Evolutionary conservation across 2,329 filamentous ascomycete genomes (phyloP).

Genomic region (Ophiocordyceps camponoti-rufipedis): DNA sequence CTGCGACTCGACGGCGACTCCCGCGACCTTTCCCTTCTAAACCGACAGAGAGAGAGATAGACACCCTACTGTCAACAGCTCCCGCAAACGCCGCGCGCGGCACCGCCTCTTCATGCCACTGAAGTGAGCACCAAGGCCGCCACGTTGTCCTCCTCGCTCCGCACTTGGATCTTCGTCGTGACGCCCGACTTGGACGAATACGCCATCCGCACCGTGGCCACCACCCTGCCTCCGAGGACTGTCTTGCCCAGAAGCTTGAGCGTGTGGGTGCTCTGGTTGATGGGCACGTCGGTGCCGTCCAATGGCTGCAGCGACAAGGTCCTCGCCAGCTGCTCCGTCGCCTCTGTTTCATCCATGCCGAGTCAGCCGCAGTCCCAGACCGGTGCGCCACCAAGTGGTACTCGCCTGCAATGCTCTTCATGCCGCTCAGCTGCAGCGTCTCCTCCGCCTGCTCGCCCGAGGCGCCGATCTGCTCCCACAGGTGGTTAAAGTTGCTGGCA

Average conservation of each 20-base stretch:
- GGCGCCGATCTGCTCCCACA: constrained; percentile 89
- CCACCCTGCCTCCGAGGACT: constrained; percentile 74
- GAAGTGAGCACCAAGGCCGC: constrained; percentile 70
- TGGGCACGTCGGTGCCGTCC: constrained; percentile 80
- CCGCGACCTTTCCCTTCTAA: background rate
- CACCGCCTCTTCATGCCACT: constrained; percentile 45
- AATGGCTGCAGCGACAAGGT: constrained; percentile 80
- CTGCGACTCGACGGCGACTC: background rate
- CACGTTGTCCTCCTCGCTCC: constrained; percentile 84
- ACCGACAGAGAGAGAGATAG: background rate
- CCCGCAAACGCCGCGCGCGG: constrained; percentile 6
- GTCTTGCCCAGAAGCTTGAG: constrained; percentile 95
- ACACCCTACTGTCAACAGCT: background rate
- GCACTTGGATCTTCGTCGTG: constrained; percentile 84
- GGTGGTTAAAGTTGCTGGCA: constrained; percentile 83
- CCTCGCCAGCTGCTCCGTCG: constrained; percentile 77
- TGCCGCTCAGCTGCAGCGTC: constrained; percentile 69
- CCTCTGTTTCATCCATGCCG: constrained; percentile 37
- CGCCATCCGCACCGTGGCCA: constrained; percentile 78
- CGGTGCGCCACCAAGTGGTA: constrained; percentile 5
- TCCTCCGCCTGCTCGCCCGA: constrained; percentile 79
- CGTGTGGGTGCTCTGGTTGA: constrained; percentile 79
- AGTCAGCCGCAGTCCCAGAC: background rate
- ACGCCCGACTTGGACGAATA: constrained; percentile 85
- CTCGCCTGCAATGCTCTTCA: constrained; percentile 86